phyloP scores from a whole-genome alignment of 495 filamentous ascomycete genomes.

The Neurospora sublineolata region DNA sequence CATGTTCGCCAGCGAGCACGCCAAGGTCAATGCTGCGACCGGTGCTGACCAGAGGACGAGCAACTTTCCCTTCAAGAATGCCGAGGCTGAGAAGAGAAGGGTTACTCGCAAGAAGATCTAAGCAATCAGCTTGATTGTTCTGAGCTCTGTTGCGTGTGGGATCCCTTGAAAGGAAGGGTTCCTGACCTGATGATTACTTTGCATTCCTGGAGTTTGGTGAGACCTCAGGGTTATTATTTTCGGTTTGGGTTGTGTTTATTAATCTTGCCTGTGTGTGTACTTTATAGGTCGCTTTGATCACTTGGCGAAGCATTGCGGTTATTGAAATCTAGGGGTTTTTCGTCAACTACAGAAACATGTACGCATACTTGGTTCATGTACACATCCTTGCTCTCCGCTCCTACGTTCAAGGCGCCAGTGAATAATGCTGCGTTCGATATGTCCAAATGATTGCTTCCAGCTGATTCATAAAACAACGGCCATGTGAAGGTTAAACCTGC shows the following conservation, averaged over 20 bases:
- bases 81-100: conserved; percentile 13
- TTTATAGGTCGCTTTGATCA: neutral
- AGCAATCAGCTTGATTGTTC: neutral
- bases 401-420: neutral
- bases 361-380: neutral
- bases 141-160: neutral
- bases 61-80: conserved; percentile 76
- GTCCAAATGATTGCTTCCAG: neutral
- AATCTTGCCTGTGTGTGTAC: neutral
- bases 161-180: neutral
- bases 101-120: neutral
- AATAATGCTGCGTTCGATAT: neutral
- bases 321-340: neutral
- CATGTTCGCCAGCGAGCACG: conserved; percentile 56
- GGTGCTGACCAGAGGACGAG: conserved; percentile 70
- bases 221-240: neutral
- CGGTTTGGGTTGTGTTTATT: neutral
- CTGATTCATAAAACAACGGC: neutral
- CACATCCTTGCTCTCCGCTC: neutral
- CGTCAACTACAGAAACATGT: neutral
- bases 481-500: neutral
- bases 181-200: neutral
- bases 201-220: neutral
- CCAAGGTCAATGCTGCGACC: conserved; percentile 54
- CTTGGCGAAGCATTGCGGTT: neutral